Evolutionary conservation across 306 rosid genomes (phyloP).

Genomic region (Rosa multiflora): DNA sequence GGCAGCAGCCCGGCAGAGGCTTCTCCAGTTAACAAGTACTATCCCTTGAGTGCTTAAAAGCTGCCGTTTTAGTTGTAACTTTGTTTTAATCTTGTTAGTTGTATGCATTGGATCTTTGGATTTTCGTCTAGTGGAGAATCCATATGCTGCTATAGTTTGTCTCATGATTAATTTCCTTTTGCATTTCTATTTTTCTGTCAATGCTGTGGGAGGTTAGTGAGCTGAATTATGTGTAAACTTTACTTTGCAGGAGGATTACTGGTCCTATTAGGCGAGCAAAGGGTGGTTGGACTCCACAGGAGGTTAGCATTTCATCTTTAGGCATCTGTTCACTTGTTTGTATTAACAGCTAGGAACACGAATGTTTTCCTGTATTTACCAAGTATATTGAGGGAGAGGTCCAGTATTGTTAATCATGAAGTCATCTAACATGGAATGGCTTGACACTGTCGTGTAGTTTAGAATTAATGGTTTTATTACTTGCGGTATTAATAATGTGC

Average conservation of each 20-base stretch:
- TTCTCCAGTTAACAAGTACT: constrained; percentile 72
- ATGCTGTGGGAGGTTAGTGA: neutral
- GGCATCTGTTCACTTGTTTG: neutral
- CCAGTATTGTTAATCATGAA: constrained; percentile 7
- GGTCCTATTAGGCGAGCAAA: constrained; percentile 98
- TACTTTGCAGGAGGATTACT: constrained; percentile 67
- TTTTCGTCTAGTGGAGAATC: neutral
- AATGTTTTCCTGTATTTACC: constrained; percentile 5
- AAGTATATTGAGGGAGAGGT: constrained; percentile 28
- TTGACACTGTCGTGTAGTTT: neutral
- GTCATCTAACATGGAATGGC: constrained; percentile 3
- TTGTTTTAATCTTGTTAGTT: neutral
- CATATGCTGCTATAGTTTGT: constrained; percentile 12
- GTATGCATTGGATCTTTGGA: constrained; percentile 6
- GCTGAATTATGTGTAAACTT: constrained; percentile 26
- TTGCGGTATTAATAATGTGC: neutral
- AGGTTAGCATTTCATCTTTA: constrained; percentile 45
- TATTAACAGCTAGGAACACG: constrained; percentile 1
- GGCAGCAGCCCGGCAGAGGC: constrained; percentile 66
- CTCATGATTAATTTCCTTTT: constrained; percentile 8
- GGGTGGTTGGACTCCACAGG: constrained; percentile 98
- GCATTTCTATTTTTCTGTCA: constrained; percentile 5
- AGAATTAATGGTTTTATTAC: neutral
- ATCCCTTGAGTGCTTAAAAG: constrained; percentile 24
- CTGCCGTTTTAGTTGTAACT: constrained; percentile 12